Percentiles rank a stretch among this genome's conserved stretches.
Evolutionary conservation across 805 yeast species (phyloP).

Genomic region (Saturnispora bothae): DNA sequence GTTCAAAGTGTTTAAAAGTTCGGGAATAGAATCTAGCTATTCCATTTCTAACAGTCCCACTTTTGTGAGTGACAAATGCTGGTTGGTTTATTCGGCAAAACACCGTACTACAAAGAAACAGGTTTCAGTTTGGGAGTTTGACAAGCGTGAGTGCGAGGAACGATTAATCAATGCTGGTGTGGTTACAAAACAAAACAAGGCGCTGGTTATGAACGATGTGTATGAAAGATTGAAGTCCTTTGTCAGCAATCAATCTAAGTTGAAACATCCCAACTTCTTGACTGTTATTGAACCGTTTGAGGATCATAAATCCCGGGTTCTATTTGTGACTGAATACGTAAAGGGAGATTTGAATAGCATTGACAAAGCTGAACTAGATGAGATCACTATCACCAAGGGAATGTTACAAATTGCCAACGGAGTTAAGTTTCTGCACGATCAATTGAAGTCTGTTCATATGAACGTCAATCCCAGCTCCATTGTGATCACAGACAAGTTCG

Average conservation of each 20-base stretch:
- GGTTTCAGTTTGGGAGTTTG: slow-evolving; percentile 81
- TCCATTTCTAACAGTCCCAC: slow-evolving; percentile 60
- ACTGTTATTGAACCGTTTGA: slow-evolving; percentile 83
- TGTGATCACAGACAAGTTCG: slow-evolving; percentile 71
- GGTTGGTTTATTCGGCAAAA: slow-evolving; percentile 82
- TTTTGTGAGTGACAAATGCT: slow-evolving; percentile 59
- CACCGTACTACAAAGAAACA: slow-evolving; percentile 47
- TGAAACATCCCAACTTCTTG: slow-evolving; percentile 83
- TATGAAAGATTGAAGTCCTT: slow-evolving; percentile 58
- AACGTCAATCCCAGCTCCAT: slow-evolving; percentile 72
- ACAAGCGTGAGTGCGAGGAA: slow-evolving; percentile 63
- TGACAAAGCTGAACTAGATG: slow-evolving; percentile 47
- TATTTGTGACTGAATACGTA: slow-evolving; percentile 81
- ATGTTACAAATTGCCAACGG: slow-evolving; percentile 69
- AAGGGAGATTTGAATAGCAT: slow-evolving; percentile 24
- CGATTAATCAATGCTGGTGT: slow-evolving; percentile 41
- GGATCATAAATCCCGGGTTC: slow-evolving; percentile 64
- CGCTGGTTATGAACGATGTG: slow-evolving; percentile 45
- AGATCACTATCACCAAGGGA: slow-evolving; percentile 66
- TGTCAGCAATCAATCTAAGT: slow-evolving; percentile 59
- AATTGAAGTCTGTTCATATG: slow-evolving; percentile 64
- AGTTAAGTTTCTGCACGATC: slow-evolving; percentile 70
- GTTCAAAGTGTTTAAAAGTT: slow-evolving; percentile 43
- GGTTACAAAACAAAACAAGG: slow-evolving; percentile 37
- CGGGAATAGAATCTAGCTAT: slow-evolving; percentile 59